A percentile compares a stretch with the other conserved stretches of the same genome.
These are phyloP conservation scores for Terana coerulea DNA, from an alignment of 768 basidiomycete genomes.

Conservation along the genomic window DNA sequence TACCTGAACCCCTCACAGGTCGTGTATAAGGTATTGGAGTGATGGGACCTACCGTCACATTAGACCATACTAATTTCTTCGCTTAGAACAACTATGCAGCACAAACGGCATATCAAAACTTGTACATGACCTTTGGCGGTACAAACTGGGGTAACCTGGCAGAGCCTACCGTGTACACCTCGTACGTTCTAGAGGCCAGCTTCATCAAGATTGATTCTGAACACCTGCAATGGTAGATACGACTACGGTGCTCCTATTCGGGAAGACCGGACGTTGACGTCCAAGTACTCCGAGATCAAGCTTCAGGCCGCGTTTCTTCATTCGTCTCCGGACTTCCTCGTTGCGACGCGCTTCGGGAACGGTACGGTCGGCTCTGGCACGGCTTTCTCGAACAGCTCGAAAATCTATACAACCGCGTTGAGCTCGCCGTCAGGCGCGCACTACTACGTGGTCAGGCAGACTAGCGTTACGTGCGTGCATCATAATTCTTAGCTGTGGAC, in stretches of 20 bases:
- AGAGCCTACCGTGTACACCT: conserved; percentile 22
- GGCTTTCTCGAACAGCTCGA: conserved; percentile 14
- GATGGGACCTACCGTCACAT: neutral
- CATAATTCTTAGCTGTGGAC: neutral
- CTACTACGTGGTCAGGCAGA: conserved; percentile 27
- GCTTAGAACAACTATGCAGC: conserved; percentile 23
- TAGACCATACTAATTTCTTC: neutral
- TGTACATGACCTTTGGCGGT: conserved; percentile 25
- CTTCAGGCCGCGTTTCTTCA: conserved; percentile 26
- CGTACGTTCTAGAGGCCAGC: conserved; percentile 5
- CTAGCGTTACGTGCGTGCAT: conserved; percentile 12
- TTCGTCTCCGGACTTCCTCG: conserved; percentile 20
- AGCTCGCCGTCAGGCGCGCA: conserved; percentile 19
- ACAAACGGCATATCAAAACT: conserved; percentile 14
- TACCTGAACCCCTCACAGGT: neutral
- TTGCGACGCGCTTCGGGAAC: conserved; percentile 19
- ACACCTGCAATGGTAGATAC: conserved; percentile 11
- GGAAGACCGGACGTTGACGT: conserved; percentile 23
- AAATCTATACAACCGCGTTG: conserved; percentile 22
- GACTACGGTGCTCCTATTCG: conserved; percentile 26
- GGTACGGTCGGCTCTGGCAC: conserved; percentile 13
- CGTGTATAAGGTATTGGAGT: conserved; percentile 10
- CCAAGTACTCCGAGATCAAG: conserved; percentile 30
- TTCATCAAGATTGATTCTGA: no score
- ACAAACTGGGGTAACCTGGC: conserved; percentile 26